A percentile compares a stretch with the other conserved stretches of the same genome.
Evolutionary conservation across 208 protist species (phyloP).

Genomic region (Leptomonas seymouri): DNA sequence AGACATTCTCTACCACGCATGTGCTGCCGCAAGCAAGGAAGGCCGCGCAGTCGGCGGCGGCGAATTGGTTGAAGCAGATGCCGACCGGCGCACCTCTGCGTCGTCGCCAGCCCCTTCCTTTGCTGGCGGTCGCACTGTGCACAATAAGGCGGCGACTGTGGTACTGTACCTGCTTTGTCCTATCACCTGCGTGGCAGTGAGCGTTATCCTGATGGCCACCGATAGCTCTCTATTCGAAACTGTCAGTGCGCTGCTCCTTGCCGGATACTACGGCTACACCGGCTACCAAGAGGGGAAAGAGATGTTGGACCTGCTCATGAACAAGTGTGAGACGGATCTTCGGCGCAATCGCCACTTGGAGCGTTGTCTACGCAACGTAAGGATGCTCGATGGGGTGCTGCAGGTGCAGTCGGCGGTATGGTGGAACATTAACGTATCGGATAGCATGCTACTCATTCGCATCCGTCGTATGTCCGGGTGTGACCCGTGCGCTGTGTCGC

Average conservation of each 20-base stretch:
- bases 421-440: slow-evolving; percentile 47
- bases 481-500: slow-evolving; percentile 40
- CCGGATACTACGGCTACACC: slow-evolving; percentile 34
- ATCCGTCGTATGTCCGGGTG: slow-evolving; percentile 47
- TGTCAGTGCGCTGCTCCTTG: slow-evolving; percentile 29
- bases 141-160: not conserved
- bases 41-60: slow-evolving; percentile 8
- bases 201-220: slow-evolving; percentile 15
- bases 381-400: slow-evolving; percentile 54
- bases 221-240: slow-evolving; percentile 21
- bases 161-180: slow-evolving; percentile 24
- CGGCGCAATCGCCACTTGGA: slow-evolving; percentile 34
- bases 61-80: slow-evolving; percentile 7
- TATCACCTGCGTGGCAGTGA: slow-evolving; percentile 9
- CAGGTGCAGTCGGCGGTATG: slow-evolving; percentile 53
- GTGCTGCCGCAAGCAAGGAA: not conserved
- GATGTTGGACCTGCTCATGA: slow-evolving; percentile 68
- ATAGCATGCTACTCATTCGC: slow-evolving; percentile 61
- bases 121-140: slow-evolving; percentile 5
- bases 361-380: slow-evolving; percentile 44
- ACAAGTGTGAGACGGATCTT: slow-evolving; percentile 51
- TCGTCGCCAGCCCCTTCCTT: not conserved
- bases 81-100: not conserved
- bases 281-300: slow-evolving; percentile 23
- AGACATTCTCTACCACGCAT: slow-evolving; percentile 28